Evolutionary conservation across 2,329 filamentous ascomycete genomes (phyloP).

Genomic region (Aspergillus piperis): DNA sequence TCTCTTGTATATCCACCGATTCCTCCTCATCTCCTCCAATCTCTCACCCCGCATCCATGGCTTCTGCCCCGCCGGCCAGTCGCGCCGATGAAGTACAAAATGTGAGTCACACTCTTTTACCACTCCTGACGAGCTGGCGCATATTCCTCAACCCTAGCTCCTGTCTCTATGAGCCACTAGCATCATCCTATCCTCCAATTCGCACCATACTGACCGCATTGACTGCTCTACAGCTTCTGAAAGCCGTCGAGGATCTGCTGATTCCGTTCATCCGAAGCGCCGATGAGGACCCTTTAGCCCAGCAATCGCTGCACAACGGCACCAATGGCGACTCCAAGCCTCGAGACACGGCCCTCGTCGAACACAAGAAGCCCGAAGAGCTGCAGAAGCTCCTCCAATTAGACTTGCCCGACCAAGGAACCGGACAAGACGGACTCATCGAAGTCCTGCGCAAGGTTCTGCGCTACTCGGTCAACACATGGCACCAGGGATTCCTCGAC

Average conservation of each 20-base stretch:
- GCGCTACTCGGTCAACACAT: slow-evolving; percentile 93
- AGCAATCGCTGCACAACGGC: slow-evolving; percentile 14
- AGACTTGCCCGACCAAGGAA: slow-evolving; percentile 59
- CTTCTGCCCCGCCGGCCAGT: slow-evolving; percentile 22
- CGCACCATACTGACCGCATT: slow-evolving; percentile 8
- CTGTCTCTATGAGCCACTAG: not conserved
- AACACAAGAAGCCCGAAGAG: slow-evolving; percentile 61
- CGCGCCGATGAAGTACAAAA: slow-evolving; percentile 46
- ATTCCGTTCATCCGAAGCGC: slow-evolving; percentile 49
- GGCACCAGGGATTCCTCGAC: slow-evolving; percentile 94
- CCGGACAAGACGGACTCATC: slow-evolving; percentile 70
- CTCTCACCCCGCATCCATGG: slow-evolving; percentile 24
- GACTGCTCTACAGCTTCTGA: slow-evolving; percentile 33
- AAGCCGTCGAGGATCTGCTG: slow-evolving; percentile 46
- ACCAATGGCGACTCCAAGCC: slow-evolving; percentile 55
- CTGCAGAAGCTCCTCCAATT: slow-evolving; percentile 57
- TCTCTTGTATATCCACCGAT: not conserved
- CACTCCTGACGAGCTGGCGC: not conserved
- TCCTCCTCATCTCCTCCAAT: not conserved
- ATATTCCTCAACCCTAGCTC: not conserved
- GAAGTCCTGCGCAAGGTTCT: slow-evolving; percentile 70
- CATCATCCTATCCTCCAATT: not conserved
- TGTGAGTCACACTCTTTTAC: slow-evolving; percentile 33
- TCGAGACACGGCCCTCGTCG: slow-evolving; percentile 63
- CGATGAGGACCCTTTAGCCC: slow-evolving; percentile 33